Conservation (phyloP, 108 stramenopile species). For the Cyclotella atomus region DNA sequence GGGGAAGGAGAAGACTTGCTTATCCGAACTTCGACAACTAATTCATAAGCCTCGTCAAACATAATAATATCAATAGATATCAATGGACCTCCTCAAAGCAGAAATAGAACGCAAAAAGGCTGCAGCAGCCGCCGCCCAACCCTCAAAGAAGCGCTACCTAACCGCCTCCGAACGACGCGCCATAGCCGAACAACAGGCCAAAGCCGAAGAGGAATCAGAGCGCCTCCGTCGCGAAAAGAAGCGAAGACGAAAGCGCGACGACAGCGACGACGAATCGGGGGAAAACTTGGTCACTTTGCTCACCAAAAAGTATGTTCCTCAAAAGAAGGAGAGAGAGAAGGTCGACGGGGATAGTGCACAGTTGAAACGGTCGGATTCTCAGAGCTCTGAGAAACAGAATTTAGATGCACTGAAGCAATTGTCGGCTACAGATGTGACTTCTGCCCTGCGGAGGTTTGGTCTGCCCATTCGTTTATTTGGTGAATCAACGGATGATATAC, state of each 20-base stretch:
- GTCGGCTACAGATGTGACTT: conserved; percentile 38
- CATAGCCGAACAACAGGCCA: conserved; percentile 44
- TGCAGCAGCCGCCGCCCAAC: background rate
- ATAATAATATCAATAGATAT: too few species aligned
- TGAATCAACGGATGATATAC: conserved; percentile 41
- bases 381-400: conserved; percentile 8
- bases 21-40: background rate
- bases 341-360: background rate
- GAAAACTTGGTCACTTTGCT: conserved; percentile 32
- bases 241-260: background rate
- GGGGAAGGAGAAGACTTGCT: too few species aligned
- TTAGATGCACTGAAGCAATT: conserved; percentile 4
- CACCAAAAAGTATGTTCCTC: conserved; percentile 19
- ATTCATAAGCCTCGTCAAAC: too few species aligned
- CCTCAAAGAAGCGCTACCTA: conserved; percentile 43
- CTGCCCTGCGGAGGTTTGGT: conserved; percentile 61
- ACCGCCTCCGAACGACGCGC: conserved; percentile 60
- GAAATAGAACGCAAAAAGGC: conserved; percentile 30
- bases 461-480: conserved; percentile 81
- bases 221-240: conserved; percentile 9
- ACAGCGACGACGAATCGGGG: conserved; percentile 6
- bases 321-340: background rate
- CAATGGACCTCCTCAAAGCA: conserved; percentile 40
- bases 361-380: background rate
- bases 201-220: conserved; percentile 20